phyloP scores from a whole-genome alignment of 2,329 filamentous ascomycete genomes.

The Pseudogymnoascus sp. region DNA sequence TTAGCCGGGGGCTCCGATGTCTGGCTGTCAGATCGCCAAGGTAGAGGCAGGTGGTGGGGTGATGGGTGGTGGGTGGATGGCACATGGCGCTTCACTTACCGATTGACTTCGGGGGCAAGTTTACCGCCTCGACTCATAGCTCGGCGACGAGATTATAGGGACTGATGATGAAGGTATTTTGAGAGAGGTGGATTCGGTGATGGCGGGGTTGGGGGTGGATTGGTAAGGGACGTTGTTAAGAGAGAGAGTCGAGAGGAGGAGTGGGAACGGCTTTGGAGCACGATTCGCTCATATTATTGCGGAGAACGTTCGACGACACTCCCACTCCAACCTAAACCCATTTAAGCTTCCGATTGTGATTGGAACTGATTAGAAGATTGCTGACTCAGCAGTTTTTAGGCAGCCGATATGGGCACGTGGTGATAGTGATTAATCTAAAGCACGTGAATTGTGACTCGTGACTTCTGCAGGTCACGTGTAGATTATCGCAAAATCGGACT shows the following conservation, averaged over 20 bases:
- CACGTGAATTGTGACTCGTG: neutral
- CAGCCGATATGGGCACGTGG: neutral
- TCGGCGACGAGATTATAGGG: constrained; percentile 37
- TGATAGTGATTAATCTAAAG: neutral
- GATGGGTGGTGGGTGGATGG: constrained; percentile 6
- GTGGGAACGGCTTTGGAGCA: constrained; percentile 1
- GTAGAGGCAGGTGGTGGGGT: constrained; percentile 12
- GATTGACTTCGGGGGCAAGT: constrained; percentile 98
- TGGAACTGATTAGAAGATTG: neutral
- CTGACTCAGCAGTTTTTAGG: neutral
- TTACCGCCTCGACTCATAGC: constrained; percentile 95
- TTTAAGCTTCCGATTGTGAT: constrained; percentile 6
- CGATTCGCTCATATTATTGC: constrained; percentile 8
- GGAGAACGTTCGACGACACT: constrained; percentile 5
- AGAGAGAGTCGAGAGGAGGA: constrained; percentile 5
- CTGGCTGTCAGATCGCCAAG: neutral
- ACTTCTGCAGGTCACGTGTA: neutral
- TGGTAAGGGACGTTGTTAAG: neutral
- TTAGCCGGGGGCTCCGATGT: constrained; percentile 6
- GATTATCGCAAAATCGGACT: neutral
- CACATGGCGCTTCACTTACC: constrained; percentile 51
- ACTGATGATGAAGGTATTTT: constrained; percentile 5
- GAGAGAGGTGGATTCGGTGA: constrained; percentile 3
- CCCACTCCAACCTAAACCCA: neutral
- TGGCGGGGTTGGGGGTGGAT: constrained; percentile 1